Conservation (phyloP, 371 early-diverging fungal species). For the Coemansia sp. region DNA sequence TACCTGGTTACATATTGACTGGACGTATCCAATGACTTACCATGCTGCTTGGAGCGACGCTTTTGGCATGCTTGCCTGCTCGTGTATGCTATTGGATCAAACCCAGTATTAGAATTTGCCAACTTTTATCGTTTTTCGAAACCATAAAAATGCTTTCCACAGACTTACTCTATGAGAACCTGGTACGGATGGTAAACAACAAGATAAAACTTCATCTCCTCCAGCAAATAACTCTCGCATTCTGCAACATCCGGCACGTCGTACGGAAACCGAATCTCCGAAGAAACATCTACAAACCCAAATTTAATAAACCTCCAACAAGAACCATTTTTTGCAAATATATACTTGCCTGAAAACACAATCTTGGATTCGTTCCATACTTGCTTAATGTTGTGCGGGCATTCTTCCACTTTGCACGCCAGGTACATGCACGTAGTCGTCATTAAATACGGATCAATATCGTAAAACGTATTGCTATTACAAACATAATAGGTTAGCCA, state of each 20-base stretch:
- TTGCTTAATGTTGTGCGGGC: slow-evolving; percentile 79
- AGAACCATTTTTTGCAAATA: neutral
- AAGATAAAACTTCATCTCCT: slow-evolving; percentile 82
- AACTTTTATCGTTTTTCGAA: no score
- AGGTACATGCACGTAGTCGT: slow-evolving; percentile 79
- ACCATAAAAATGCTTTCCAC: no score
- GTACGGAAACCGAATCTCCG: slow-evolving; percentile 61
- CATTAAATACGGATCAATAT: slow-evolving; percentile 76
- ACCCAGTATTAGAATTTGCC: neutral
- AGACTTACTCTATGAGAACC: slow-evolving; percentile 59
- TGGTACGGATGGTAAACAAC: slow-evolving; percentile 88
- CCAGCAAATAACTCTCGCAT: slow-evolving; percentile 86
- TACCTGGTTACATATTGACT: neutral
- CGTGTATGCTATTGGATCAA: slow-evolving; percentile 18
- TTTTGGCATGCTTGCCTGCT: slow-evolving; percentile 48
- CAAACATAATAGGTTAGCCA: neutral
- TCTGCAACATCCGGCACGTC: slow-evolving; percentile 79
- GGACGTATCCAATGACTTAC: slow-evolving; percentile 38
- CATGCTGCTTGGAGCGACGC: slow-evolving; percentile 71
- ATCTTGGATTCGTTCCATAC: slow-evolving; percentile 70
- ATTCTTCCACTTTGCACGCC: slow-evolving; percentile 88
- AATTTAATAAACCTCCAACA: neutral
- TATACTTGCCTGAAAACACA: slow-evolving; percentile 59
- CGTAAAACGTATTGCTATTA: slow-evolving; percentile 64
- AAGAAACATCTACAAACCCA: slow-evolving; percentile 19